phyloP scores from a whole-genome alignment of 805 yeast species.

The Metschnikowia continentalis region DNA sequence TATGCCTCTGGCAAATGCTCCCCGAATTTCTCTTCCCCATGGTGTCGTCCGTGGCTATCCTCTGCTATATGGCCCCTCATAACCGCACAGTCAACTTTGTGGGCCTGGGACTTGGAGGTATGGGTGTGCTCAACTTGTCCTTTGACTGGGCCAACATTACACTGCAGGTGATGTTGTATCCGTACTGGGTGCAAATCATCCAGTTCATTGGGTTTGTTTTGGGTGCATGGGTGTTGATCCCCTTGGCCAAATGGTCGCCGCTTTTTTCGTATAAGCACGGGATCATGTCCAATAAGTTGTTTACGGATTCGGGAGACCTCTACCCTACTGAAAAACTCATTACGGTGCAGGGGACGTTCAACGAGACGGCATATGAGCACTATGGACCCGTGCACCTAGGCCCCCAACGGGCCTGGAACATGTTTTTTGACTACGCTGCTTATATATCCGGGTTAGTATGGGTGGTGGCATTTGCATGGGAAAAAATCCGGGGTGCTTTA shows the following conservation, averaged over 20 bases:
- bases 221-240: constrained; percentile 48
- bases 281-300: constrained; percentile 44
- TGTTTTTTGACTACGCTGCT: constrained; percentile 52
- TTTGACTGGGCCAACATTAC: constrained; percentile 54
- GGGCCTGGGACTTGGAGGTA: constrained; percentile 52
- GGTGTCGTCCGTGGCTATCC: constrained; percentile 44
- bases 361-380: constrained; percentile 41
- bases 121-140: constrained; percentile 46
- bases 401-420: constrained; percentile 47
- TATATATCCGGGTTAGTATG: constrained; percentile 46
- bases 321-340: constrained; percentile 43
- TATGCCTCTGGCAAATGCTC: constrained; percentile 42
- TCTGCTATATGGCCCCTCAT: constrained; percentile 48
- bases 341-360: constrained; percentile 37
- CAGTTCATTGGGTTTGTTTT: constrained; percentile 44
- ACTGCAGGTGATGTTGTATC: constrained; percentile 45
- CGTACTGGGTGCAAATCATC: constrained; percentile 50
- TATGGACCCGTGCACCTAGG: constrained; percentile 47
- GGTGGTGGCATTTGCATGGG: constrained; percentile 38
- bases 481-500: constrained; percentile 9
- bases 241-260: constrained; percentile 44
- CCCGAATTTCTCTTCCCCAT: constrained; percentile 48
- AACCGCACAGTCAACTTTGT: constrained; percentile 39
- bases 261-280: constrained; percentile 31
- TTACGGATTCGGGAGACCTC: constrained; percentile 31